Base-by-base conservation (phyloP, 2,329 filamentous ascomycete genomes). In the Periconia macrospinosa region DNA sequence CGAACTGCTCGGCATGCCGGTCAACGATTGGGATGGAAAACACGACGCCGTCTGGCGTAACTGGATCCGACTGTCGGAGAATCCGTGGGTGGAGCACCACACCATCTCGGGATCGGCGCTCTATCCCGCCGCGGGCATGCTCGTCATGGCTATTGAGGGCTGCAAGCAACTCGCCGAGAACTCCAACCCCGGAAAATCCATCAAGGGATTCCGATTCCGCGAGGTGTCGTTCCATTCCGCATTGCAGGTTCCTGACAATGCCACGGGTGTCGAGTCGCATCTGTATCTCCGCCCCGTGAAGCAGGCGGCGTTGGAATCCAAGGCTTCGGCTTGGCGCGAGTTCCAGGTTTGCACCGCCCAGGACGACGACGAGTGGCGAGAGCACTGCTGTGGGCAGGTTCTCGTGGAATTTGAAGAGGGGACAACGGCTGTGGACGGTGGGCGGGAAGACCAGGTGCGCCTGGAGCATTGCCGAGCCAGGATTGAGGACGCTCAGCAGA, bases 41-140 rank as follows among this genome's bases (percentile, higher is more conserved):
- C 41, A 61, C 5, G 61, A 67, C 27, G 18, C 50, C 7, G 23
- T 27, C 43, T 53, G 50, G 50, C 45, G 45, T 14, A 23, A 43
- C 37, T 40, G 33, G 20, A 15, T 68, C 14, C 65, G 68, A 43
- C 50, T 45, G 13, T 41, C 45, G 3, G 65, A 67, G 19, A 37
- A 54, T 11, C 58, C 65, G 13, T 70, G 65, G 65, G 43, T 66
- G 14, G 11, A 14, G 2, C 53, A 66, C 37, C 68, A 71, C 52
- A 55, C 52, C 27, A 45, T 75, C 13, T 46, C 37, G 14, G 57
- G 55, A 13, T 53, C 49, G 1, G 54, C 58, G 9, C 11, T 55
- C 27, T 35, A 30, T 41, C 40, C 44, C 8, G 44, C 53, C n/a
- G 20, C 47, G 3, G 42, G 41, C 2, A 45, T 55, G 41, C 45